A percentile compares a stretch with the other conserved stretches of the same genome.
Evolutionary conservation across 2,329 filamentous ascomycete species (phyloP).

Genomic region (Cytospora piceicola): DNA sequence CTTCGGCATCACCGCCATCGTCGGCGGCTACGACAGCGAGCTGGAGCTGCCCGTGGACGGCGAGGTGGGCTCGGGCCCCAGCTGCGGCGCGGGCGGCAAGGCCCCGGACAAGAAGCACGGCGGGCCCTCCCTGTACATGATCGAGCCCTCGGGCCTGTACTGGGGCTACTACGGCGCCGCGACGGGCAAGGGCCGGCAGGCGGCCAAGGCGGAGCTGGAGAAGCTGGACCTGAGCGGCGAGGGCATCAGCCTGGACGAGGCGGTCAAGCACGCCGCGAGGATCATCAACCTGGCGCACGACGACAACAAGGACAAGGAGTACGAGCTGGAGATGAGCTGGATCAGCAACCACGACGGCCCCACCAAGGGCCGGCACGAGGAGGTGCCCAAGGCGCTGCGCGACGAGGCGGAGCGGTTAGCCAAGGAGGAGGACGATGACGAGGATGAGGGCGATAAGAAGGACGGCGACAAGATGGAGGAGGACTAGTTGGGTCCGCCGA

Average conservation of each 20-base stretch:
- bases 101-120: constrained; percentile 74
- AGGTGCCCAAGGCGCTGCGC: constrained; percentile 86
- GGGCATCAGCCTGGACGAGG: constrained; percentile 78
- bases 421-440: constrained; percentile 82
- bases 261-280: constrained; percentile 91
- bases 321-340: constrained; percentile 99
- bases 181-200: constrained; percentile 94
- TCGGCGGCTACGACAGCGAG: constrained; percentile 92
- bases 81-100: constrained; percentile 82
- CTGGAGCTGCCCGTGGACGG: constrained; percentile 84
- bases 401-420: constrained; percentile 94
- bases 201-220: constrained; percentile 97
- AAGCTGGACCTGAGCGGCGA: constrained; percentile 87
- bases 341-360: constrained; percentile 83
- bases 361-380: constrained; percentile 89
- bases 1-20: constrained; percentile 93
- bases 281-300: constrained; percentile 98
- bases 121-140: constrained; percentile 96
- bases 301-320: constrained; percentile 99
- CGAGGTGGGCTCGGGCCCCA: constrained; percentile 82
- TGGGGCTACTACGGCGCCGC: constrained; percentile 99
- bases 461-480: constrained; percentile 88
- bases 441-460: constrained; percentile 73
- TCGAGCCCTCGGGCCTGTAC: constrained; percentile 94
- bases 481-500: constrained; percentile 25